Evolutionary conservation across 179 eudicot genomes (phyloP), one percentile per base, ranked within the genome.

Genomic region (Patellifolia procumbens): DNA sequence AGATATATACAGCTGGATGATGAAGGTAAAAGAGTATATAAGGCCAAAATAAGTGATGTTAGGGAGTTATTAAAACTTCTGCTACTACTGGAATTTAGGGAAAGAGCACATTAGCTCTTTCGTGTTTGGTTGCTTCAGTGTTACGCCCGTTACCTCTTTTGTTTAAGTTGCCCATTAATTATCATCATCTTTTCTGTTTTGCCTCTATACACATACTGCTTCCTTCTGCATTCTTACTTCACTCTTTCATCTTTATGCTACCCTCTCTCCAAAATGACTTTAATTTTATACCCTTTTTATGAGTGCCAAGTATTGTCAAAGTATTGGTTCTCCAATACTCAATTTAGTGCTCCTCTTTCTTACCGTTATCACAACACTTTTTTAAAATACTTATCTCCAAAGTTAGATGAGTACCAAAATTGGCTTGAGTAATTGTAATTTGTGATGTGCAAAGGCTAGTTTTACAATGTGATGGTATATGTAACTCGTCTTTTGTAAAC

Each of bases 61-160:
- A 48, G 66, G 16, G 48, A n/a, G n/a, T n/a, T n/a, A n/a, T 22
- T 11, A 55, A 22, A 32, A 17, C 15, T 56, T 37, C 19, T 22
- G 22, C 35, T 45, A 22, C 17, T 6, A 31, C 59, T 49, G 73
- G n/a, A 49, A 70, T 70, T 51, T 70, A 68, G 76, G 77, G 74
- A 64, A 62, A 74, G 64, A 74, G 46, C 73, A 83, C 79, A 55
- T 12, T 45, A 60, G 69, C 52, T 77, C 76, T 80, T 83, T 83
- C 67, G 82, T 76, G 64, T 74, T 62, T 73, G 79, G 73, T 80
- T 76, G 83, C 86, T 73, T 80, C 76, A 51, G 15, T 69, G 68
- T 68, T 78, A 83, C 83, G 79, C 72, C 68, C 81, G 7, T 48
- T 65, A 43, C 62, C 68, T 70, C 16, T 67, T 52, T 22, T 19